A percentile compares a stretch with the other conserved stretches of the same genome.
Evolutionary conservation across 2,329 filamentous ascomycete genomes (phyloP).

Genomic region (Neofusicoccum cordaticola): DNA sequence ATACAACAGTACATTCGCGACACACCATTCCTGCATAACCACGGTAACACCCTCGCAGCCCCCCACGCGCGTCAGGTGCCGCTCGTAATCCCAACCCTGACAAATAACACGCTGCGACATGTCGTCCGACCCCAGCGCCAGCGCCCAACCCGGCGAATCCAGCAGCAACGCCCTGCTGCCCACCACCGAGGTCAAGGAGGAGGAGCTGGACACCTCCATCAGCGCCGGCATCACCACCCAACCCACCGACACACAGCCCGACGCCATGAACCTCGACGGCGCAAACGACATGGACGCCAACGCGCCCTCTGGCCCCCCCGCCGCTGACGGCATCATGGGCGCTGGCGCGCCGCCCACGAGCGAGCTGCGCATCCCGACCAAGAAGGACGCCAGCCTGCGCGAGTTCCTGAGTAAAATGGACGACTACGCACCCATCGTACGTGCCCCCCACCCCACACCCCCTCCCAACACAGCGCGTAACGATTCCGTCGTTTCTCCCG

Average conservation of each 20-base stretch:
- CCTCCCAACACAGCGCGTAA: not conserved
- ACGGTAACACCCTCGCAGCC: slow-evolving; percentile 10
- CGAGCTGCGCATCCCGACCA: slow-evolving; percentile 67
- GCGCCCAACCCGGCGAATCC: slow-evolving; percentile 1
- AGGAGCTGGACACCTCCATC: slow-evolving; percentile 40
- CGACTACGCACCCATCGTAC: slow-evolving; percentile 93
- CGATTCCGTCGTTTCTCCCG: not conserved
- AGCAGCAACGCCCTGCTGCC: not conserved
- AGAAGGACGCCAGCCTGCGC: slow-evolving; percentile 87
- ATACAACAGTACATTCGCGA: slow-evolving; percentile 13
- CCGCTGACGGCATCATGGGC: slow-evolving; percentile 35
- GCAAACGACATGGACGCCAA: slow-evolving; percentile 34
- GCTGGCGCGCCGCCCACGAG: slow-evolving; percentile 44
- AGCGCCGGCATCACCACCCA: slow-evolving; percentile 39
- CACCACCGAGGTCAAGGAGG: slow-evolving; percentile 23
- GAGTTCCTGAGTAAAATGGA: slow-evolving; percentile 97
- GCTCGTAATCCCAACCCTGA: not conserved
- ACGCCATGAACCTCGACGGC: slow-evolving; percentile 42
- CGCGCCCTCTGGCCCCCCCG: slow-evolving; percentile 20
- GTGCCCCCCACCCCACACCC: slow-evolving; percentile 31
- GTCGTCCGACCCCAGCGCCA: slow-evolving; percentile 2
- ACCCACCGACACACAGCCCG: slow-evolving; percentile 32
- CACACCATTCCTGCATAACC: slow-evolving; percentile 16
- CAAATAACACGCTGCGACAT: slow-evolving; percentile 17
- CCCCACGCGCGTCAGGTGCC: slow-evolving; percentile 17